Conservation (phyloP, 202 grass and related monocot genomes). For the Eragrostis tef region DNA sequence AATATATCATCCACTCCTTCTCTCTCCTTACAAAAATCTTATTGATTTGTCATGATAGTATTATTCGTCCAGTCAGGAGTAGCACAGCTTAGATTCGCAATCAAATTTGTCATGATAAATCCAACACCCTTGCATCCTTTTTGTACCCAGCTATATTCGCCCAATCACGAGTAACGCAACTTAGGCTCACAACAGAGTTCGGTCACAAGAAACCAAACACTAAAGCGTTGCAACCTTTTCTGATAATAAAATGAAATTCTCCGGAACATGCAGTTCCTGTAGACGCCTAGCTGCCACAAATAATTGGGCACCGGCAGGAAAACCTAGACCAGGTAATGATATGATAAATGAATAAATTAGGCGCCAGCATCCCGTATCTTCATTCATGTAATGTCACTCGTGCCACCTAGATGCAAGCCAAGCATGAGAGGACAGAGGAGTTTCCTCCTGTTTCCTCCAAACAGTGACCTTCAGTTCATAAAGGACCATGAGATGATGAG, state of each 20-base stretch:
- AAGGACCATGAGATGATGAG: constrained; percentile 33
- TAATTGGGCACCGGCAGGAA: constrained; percentile 35
- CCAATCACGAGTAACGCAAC: neutral
- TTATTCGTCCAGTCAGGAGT: neutral
- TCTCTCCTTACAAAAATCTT: neutral
- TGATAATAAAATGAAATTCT: constrained; percentile 21
- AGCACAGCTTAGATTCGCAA: neutral
- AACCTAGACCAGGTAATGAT: neutral
- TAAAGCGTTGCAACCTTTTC: neutral
- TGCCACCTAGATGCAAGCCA: constrained; percentile 39
- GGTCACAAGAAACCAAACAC: neutral
- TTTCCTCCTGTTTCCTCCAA: neutral
- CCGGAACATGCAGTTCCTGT: constrained; percentile 29
- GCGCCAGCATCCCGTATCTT: neutral
- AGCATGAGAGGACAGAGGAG: constrained; percentile 1
- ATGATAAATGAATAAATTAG: constrained; percentile 10
- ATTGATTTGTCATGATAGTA: neutral
- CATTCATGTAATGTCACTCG: constrained; percentile 23
- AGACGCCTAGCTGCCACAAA: constrained; percentile 27
- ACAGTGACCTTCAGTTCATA: constrained; percentile 35
- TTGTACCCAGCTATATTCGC: neutral
- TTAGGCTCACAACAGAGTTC: neutral
- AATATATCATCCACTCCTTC: neutral
- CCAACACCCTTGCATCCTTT: neutral
- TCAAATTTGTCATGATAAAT: constrained; percentile 3